Percentiles rank a stretch among this genome's conserved stretches.
Evolutionary conservation across 1,284 basidiomycete genomes (phyloP).

Genomic region (Cryptococcus maquisensis): DNA sequence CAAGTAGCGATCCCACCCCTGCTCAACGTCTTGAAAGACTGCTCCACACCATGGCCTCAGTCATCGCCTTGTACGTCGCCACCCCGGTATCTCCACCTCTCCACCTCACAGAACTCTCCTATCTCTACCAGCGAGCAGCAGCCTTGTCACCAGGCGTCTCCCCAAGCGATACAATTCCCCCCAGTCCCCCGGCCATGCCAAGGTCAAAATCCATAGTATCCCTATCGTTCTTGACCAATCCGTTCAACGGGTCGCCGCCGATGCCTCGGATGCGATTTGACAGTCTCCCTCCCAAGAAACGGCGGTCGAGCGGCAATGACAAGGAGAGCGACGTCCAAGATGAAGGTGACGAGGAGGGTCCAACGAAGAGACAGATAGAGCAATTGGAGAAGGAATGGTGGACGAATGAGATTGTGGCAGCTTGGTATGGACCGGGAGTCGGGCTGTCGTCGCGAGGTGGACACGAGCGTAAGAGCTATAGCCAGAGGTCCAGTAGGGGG

Average conservation of each 20-base stretch:
- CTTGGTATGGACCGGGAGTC: slow-evolving; percentile 30
- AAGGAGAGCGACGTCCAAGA: not conserved
- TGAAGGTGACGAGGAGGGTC: not conserved
- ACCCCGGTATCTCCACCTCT: slow-evolving; percentile 6
- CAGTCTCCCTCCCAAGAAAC: not conserved
- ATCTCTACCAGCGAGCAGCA: slow-evolving; percentile 7
- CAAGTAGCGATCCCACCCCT: not conserved
- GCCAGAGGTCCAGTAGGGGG: not conserved
- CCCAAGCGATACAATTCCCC: not conserved
- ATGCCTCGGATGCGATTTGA: not conserved
- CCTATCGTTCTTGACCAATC: not conserved
- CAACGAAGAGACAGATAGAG: slow-evolving; percentile 5
- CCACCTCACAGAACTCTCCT: slow-evolving; percentile 7
- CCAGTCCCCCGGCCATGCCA: not conserved
- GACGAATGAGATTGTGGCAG: slow-evolving; percentile 22
- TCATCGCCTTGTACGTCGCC: slow-evolving; percentile 6
- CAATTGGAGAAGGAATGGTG: slow-evolving; percentile 28
- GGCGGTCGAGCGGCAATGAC: not conserved
- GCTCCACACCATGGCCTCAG: slow-evolving; percentile 9
- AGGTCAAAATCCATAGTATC: not conserved
- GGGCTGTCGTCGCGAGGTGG: not conserved
- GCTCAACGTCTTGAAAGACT: slow-evolving; percentile 10
- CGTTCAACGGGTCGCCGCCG: not conserved
- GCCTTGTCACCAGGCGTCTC: not conserved
- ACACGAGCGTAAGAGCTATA: not conserved